Evolutionary conservation across 495 filamentous ascomycete genomes (phyloP).

Genomic region (Daldinia concentrica): DNA sequence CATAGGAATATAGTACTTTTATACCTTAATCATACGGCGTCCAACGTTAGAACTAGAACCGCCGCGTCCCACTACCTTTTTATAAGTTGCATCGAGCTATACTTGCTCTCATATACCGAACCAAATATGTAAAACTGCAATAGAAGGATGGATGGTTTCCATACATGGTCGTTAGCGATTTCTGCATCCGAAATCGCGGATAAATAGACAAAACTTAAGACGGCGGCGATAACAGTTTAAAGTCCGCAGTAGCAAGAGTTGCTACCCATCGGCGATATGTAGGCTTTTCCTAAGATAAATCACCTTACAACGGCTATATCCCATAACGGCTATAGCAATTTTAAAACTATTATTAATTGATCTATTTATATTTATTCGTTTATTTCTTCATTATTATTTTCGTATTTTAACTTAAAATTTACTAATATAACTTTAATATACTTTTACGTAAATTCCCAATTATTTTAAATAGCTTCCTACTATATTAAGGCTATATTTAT

Average conservation of each 20-base stretch:
- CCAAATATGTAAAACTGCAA: not conserved
- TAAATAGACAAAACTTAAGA: not conserved
- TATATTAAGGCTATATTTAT: too few relatives aligned
- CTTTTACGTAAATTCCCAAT: too few relatives aligned
- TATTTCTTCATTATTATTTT: too few relatives aligned
- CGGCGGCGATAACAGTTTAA: not conserved
- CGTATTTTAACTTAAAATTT: too few relatives aligned
- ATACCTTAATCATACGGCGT: not conserved
- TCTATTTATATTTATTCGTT: too few relatives aligned
- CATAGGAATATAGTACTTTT: not conserved
- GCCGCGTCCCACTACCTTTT: not conserved
- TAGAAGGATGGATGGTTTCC: not conserved
- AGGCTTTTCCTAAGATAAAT: not conserved
- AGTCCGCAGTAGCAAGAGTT: not conserved
- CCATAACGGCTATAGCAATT: too few relatives aligned
- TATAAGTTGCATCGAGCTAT: not conserved
- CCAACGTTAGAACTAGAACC: not conserved
- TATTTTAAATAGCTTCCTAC: too few relatives aligned
- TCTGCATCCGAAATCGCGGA: slow-evolving; percentile 1
- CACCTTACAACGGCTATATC: too few relatives aligned
- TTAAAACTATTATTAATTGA: too few relatives aligned
- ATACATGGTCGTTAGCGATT: not conserved
- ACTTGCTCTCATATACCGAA: not conserved
- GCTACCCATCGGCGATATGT: not conserved
- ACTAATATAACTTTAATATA: too few relatives aligned